Base-by-base conservation (phyloP, 306 rosid species). In the Trichosanthes cucumerina region DNA sequence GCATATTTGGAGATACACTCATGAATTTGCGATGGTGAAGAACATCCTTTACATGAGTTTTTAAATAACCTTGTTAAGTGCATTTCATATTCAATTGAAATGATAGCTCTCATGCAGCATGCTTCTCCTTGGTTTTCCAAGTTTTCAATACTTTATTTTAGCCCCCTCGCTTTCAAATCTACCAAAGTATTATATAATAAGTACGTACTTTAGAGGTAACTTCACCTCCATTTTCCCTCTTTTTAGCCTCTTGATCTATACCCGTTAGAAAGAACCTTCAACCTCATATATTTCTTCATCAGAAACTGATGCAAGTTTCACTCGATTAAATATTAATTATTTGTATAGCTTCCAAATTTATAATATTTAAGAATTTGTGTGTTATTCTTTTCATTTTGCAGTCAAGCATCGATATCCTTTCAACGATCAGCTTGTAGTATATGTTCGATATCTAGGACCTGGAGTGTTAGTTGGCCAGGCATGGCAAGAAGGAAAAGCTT, bases 401-500 rank as follows among this genome's bases (percentile, higher is more conserved):
- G 98, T 70, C 44, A 91, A 84, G 78, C 98, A 91, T 85, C 89
- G 76, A 6, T 89, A 90, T 78, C 97, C 98, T 70, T 87, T 93
- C 88, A 86, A 87, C 80, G 91, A 91, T 80, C 96, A 90, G 71
- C 73, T 91, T 80, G 88, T 93, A 41, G 82, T 91, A 50, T 93
- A 93, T 44, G 81, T 90, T 72, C 94, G 92, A 34, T 59, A 79
- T 82, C 66, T 93, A 41, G 97, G 93, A 58, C 96, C 96, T 1
- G 94, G 96, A 52, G 91, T 93, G 77, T 84, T 79, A 3, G 87
- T 91, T 26, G 97, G 90, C 71, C 98, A 93, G 83, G 97, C 93
- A 74, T 93, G 98, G 98, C 97, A 93, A 76, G 97, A 93, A 81
- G 98, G 98, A 72, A 90, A 72, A 4, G 84, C 85, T n/a, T 36